phyloP scores from a whole-genome alignment of 2,329 filamentous ascomycete species.

The Cladosporium sp. region DNA sequence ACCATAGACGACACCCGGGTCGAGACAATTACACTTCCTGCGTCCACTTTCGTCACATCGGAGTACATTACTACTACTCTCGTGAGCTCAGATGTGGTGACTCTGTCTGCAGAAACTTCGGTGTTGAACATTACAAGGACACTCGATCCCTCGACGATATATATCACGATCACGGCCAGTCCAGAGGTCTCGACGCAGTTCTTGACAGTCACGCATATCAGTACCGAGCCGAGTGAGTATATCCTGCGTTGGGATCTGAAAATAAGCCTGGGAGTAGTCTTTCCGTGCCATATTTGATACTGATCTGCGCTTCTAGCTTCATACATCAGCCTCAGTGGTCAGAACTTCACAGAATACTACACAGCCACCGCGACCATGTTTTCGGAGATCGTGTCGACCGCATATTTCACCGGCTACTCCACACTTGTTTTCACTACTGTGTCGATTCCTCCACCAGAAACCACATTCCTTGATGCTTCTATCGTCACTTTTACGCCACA shows the following conservation, averaged over 20 bases:
- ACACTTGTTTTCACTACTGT: background rate
- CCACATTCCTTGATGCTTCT: background rate
- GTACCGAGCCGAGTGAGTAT: background rate
- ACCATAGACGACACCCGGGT: background rate
- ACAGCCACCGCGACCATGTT: background rate
- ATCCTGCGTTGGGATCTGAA: no score
- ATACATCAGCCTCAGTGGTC: background rate
- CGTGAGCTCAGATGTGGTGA: background rate
- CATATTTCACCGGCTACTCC: background rate
- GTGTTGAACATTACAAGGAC: background rate
- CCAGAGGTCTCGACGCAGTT: background rate
- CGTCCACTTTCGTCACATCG: background rate
- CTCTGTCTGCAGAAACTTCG: background rate
- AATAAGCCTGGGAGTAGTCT: no score
- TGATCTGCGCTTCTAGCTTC: background rate
- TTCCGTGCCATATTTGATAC: background rate
- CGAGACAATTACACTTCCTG: background rate
- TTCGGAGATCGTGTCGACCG: background rate
- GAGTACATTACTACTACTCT: background rate
- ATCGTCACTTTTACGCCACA: background rate
- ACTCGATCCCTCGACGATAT: background rate
- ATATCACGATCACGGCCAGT: background rate
- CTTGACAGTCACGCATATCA: background rate
- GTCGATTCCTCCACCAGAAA: background rate
- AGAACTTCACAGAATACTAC: background rate